phyloP scores from a whole-genome alignment of 108 stramenopile species.

The Conticribra weissflogii region DNA sequence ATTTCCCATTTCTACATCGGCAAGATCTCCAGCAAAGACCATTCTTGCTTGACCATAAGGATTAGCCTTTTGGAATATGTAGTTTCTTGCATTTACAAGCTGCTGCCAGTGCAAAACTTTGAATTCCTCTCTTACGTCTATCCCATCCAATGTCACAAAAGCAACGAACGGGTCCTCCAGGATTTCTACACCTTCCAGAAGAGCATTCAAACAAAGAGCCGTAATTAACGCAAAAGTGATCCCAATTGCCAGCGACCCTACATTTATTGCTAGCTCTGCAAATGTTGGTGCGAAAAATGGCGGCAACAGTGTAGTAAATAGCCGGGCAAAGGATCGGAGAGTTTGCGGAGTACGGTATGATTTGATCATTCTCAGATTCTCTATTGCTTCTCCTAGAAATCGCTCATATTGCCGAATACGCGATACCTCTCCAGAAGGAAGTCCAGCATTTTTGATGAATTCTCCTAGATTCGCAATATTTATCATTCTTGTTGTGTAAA shows the following conservation, averaged over 20 bases:
- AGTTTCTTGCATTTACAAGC: slow-evolving; percentile 47
- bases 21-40: slow-evolving; percentile 14
- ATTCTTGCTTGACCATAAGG: slow-evolving; percentile 31
- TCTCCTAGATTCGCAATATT: slow-evolving; percentile 51
- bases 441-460: slow-evolving; percentile 61
- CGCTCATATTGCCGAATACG: slow-evolving; percentile 80
- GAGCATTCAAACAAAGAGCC: slow-evolving; percentile 65
- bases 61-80: slow-evolving; percentile 46
- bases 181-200: slow-evolving; percentile 69
- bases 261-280: slow-evolving; percentile 66
- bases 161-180: slow-evolving; percentile 82
- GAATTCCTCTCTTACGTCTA: slow-evolving; percentile 60
- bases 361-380: slow-evolving; percentile 73
- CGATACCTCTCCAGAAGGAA: slow-evolving; percentile 71
- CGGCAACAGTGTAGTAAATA: slow-evolving; percentile 70
- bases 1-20: neutral
- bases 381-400: slow-evolving; percentile 50
- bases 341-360: slow-evolving; percentile 82
- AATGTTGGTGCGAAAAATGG: slow-evolving; percentile 77
- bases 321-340: slow-evolving; percentile 66
- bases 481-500: slow-evolving; percentile 50
- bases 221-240: slow-evolving; percentile 74
- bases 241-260: slow-evolving; percentile 58
- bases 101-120: slow-evolving; percentile 51
- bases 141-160: slow-evolving; percentile 63